Evolutionary conservation across 768 basidiomycete species (phyloP).

Genomic region (Suillus decipiens): DNA sequence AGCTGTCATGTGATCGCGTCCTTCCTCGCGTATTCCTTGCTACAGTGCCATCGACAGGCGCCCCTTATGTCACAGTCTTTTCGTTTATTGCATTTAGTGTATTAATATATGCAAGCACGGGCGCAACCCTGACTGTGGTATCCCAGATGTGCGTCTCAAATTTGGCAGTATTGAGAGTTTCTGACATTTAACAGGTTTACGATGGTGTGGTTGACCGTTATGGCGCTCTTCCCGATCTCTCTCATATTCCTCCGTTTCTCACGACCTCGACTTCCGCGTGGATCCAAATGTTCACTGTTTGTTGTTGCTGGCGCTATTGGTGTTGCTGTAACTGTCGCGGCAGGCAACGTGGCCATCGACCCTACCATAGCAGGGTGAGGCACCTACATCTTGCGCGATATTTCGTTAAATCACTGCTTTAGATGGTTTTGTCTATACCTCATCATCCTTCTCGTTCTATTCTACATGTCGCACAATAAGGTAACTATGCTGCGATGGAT

Average conservation of each 20-base stretch:
- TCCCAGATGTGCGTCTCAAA: constrained; percentile 53
- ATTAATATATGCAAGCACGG: constrained; percentile 59
- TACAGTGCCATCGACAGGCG: constrained; percentile 49
- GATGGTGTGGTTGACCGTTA: constrained; percentile 64
- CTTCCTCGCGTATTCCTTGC: constrained; percentile 54
- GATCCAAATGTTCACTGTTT: constrained; percentile 39
- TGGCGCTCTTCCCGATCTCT: constrained; percentile 64
- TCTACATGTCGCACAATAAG: constrained; percentile 56
- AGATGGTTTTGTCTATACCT: constrained; percentile 69
- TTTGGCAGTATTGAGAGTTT: background rate
- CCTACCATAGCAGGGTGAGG: constrained; percentile 56
- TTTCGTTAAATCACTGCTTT: constrained; percentile 4
- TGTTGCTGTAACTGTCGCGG: constrained; percentile 46
- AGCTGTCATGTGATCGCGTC: constrained; percentile 60
- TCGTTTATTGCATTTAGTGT: constrained; percentile 51
- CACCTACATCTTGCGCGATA: background rate
- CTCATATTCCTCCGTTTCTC: constrained; percentile 65
- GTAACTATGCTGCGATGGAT: constrained; percentile 50
- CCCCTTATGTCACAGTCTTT: constrained; percentile 53
- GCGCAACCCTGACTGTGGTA: constrained; percentile 50
- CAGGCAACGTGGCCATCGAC: constrained; percentile 62
- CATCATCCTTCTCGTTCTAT: constrained; percentile 46
- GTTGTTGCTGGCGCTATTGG: constrained; percentile 44
- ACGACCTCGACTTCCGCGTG: constrained; percentile 55
- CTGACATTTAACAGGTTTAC: constrained; percentile 51